phyloP scores from a whole-genome alignment of 768 basidiomycete genomes.

The Nidularia pulvinata region DNA sequence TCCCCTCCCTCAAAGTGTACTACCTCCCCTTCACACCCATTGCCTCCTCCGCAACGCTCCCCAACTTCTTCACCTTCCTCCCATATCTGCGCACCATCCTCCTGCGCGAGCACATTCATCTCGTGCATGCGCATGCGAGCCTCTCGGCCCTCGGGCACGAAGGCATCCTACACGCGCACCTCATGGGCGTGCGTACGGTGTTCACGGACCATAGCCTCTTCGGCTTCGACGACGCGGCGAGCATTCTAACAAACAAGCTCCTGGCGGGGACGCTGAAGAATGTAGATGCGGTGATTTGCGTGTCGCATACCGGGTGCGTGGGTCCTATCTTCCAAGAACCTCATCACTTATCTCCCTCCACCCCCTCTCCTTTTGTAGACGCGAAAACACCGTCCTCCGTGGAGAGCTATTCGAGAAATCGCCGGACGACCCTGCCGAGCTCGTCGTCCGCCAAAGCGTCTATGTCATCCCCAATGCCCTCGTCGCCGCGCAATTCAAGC shows the following conservation, averaged over 20 bases:
- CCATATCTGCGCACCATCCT: constrained; percentile 92
- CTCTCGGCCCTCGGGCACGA: constrained; percentile 92
- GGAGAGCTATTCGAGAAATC: constrained; percentile 69
- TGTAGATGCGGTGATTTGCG: constrained; percentile 94
- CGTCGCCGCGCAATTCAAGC: constrained; percentile 84
- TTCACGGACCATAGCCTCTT: constrained; percentile 98
- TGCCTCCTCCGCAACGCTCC: constrained; percentile 90
- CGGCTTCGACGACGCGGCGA: constrained; percentile 96
- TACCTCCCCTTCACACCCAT: constrained; percentile 90
- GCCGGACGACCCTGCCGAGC: constrained; percentile 38
- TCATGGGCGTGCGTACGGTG: constrained; percentile 86
- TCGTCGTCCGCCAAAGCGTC: constrained; percentile 55
- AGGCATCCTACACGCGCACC: constrained; percentile 85
- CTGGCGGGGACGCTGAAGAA: constrained; percentile 84
- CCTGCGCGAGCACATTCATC: constrained; percentile 79
- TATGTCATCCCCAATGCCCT: constrained; percentile 96
- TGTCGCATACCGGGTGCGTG: constrained; percentile 90
- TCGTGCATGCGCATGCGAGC: constrained; percentile 92
- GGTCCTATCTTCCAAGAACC: constrained; percentile 1
- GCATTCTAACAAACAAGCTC: constrained; percentile 97
- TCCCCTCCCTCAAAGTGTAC: constrained; percentile 90
- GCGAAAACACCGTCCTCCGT: constrained; percentile 96
- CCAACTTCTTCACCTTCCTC: constrained; percentile 90
- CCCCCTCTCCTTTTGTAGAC: constrained; percentile 43
- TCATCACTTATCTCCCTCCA: too few relatives aligned